Conservation (phyloP, 768 basidiomycete genomes). For the Calocera viscosa region DNA sequence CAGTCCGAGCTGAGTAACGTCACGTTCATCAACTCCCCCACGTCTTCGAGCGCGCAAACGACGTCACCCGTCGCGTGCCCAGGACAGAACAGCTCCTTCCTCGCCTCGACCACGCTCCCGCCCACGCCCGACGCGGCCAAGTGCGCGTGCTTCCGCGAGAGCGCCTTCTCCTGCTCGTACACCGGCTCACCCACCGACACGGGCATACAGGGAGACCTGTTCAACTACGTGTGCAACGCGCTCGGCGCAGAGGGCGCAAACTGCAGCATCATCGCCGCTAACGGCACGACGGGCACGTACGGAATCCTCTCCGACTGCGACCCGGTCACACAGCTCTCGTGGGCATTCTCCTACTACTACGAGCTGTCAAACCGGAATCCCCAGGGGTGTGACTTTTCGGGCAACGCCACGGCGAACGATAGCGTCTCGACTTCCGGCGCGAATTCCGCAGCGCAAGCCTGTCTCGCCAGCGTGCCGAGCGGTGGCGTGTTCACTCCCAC, state of each 20-base stretch:
- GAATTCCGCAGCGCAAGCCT: slow-evolving; percentile 49
- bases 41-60: slow-evolving; percentile 41
- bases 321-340: slow-evolving; percentile 65
- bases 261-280: slow-evolving; percentile 57
- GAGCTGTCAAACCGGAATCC: slow-evolving; percentile 45
- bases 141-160: slow-evolving; percentile 60
- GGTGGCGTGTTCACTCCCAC: slow-evolving; percentile 50
- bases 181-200: slow-evolving; percentile 47
- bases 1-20: slow-evolving; percentile 46
- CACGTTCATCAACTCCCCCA: slow-evolving; percentile 47
- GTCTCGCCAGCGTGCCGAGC: slow-evolving; percentile 44
- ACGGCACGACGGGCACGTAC: slow-evolving; percentile 64
- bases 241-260: slow-evolving; percentile 48
- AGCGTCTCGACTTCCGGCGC: slow-evolving; percentile 37
- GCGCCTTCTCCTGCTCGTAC: slow-evolving; percentile 59
- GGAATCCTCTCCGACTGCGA: slow-evolving; percentile 67
- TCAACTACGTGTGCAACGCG: slow-evolving; percentile 55
- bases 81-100: slow-evolving; percentile 41
- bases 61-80: slow-evolving; percentile 51
- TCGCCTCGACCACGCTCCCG: slow-evolving; percentile 59
- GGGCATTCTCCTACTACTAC: slow-evolving; percentile 69
- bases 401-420: slow-evolving; percentile 69
- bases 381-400: slow-evolving; percentile 62
- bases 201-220: slow-evolving; percentile 45
- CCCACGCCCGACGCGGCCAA: slow-evolving; percentile 70